A percentile compares a stretch with the other conserved stretches of the same genome.
These are phyloP conservation scores for Ustilago hordei DNA, from an alignment of 1,284 basidiomycete genomes.

Conservation along the genomic window DNA sequence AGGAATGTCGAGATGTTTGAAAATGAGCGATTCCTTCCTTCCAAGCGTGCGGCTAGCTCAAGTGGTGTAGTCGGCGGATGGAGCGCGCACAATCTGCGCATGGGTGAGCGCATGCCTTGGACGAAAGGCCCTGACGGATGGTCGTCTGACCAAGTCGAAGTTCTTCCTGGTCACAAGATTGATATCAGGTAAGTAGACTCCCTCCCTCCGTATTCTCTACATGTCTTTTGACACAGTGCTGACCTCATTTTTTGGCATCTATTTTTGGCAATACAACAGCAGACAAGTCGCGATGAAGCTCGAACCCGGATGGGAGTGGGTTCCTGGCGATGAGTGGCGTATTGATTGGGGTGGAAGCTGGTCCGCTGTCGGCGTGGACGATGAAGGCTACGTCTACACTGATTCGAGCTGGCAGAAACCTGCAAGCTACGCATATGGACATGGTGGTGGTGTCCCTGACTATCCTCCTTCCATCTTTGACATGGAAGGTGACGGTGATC, in stretches of 20 bases:
- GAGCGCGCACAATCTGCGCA: conserved; percentile 49
- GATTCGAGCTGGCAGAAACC: conserved; percentile 66
- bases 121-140: conserved; percentile 65
- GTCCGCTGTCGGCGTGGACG: conserved; percentile 65
- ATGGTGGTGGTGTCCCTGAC: conserved; percentile 42
- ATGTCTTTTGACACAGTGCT: conserved; percentile 14
- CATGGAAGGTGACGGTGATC: conserved; percentile 15
- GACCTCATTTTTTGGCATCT: conserved; percentile 21
- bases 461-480: conserved; percentile 49
- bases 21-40: conserved; percentile 54
- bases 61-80: conserved; percentile 48
- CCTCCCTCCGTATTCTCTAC: not conserved
- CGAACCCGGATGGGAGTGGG: conserved; percentile 65
- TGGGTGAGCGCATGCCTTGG: conserved; percentile 61
- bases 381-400: conserved; percentile 67
- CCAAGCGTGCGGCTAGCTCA: conserved; percentile 21
- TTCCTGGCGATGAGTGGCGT: conserved; percentile 67
- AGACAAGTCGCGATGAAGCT: conserved; percentile 62
- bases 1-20: conserved; percentile 67
- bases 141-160: conserved; percentile 52
- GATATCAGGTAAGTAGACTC: conserved; percentile 51
- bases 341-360: conserved; percentile 68
- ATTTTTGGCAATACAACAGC: conserved; percentile 25
- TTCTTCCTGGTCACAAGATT: conserved; percentile 45
- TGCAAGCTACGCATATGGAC: conserved; percentile 64